Percentiles rank a stretch among this genome's conserved stretches.
Conservation (phyloP, 2,329 filamentous ascomycete genomes). For the Neurospora sp. region DNA sequence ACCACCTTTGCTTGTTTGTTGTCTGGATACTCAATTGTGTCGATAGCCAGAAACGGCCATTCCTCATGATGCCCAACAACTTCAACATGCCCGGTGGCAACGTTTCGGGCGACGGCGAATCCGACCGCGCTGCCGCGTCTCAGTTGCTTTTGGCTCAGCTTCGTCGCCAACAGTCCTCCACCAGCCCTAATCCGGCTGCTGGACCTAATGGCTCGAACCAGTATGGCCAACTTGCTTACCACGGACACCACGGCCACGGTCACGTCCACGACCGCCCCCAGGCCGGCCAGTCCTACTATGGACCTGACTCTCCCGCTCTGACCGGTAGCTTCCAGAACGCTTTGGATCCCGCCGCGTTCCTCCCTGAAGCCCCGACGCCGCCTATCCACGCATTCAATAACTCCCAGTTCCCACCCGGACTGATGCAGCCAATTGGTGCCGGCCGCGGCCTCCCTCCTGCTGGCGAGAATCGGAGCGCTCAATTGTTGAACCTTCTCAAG, state of each 20-base stretch:
- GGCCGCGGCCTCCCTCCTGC: slow-evolving; percentile 22
- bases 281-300: slow-evolving; percentile 18
- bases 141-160: slow-evolving; percentile 34
- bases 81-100: slow-evolving; percentile 16
- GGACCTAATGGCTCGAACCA: slow-evolving; percentile 15
- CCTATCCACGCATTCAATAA: slow-evolving; percentile 29
- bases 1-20: not conserved
- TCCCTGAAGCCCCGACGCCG: slow-evolving; percentile 37
- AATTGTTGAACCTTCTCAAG: slow-evolving; percentile 52
- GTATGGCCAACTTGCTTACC: slow-evolving; percentile 12
- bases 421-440: slow-evolving; percentile 42
- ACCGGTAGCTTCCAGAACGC: slow-evolving; percentile 11
- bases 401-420: slow-evolving; percentile 29
- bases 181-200: slow-evolving; percentile 13
- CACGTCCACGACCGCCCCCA: slow-evolving; percentile 11
- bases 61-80: slow-evolving; percentile 16
- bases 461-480: slow-evolving; percentile 38
- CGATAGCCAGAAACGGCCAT: slow-evolving; percentile 1
- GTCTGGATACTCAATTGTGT: not conserved
- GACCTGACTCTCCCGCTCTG: slow-evolving; percentile 17
- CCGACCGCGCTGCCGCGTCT: slow-evolving; percentile 21
- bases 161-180: slow-evolving; percentile 22
- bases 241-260: not conserved
- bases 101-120: slow-evolving; percentile 18
- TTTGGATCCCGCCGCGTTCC: slow-evolving; percentile 22